Base-by-base conservation (phyloP, 2,329 filamentous ascomycete genomes). In the Fusarium sp. region DNA sequence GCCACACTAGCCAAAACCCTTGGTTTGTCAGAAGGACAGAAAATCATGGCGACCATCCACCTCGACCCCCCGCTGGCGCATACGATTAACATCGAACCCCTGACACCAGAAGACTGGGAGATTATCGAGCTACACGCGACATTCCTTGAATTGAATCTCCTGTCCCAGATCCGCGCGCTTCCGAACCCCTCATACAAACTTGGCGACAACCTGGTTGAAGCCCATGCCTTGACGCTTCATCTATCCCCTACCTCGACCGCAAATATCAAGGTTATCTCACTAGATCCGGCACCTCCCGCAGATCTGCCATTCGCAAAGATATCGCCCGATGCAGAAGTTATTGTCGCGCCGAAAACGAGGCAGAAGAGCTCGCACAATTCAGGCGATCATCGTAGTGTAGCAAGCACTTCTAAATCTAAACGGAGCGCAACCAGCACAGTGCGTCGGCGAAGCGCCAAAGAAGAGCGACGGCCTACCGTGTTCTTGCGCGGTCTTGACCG, bases 121-220 rank as follows among this genome's bases (percentile, higher is more conserved):
- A 97, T 98, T 74, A 98, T 99, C 73, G 96, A 99, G 79, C 84
- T 99, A 3, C 96, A 99, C 82, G 96, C 96, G 7, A 96, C 91
- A 17, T 99, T 98, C 75, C 84, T 99, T 50, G 96, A 99, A 76
- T 85, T 97, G 68, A 98, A 99, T 78, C 89, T 99, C 52, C 84
- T 97, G 32, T 92, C 91, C 44, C 96, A 99, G 81, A 94, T 99
- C 72, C 91, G 96, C 73, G 95, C 95, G 19, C 84, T 99, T 22
- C 95, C 95, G 23, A 98, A 97, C 78, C 95, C 95, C 19, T 82
- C 85, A 23, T 92, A 88, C 76, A 83, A 81, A 43, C 82, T 84
- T 23, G 77, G 82, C 6, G 82, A 83, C 27, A 81, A 83, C 25
- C 77, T 83, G 17, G 82, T 87, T 15, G 82, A 84, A 35, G 82